phyloP scores from a whole-genome alignment of 192 early-diverging fungal species.

The Mortierella antarctica region DNA sequence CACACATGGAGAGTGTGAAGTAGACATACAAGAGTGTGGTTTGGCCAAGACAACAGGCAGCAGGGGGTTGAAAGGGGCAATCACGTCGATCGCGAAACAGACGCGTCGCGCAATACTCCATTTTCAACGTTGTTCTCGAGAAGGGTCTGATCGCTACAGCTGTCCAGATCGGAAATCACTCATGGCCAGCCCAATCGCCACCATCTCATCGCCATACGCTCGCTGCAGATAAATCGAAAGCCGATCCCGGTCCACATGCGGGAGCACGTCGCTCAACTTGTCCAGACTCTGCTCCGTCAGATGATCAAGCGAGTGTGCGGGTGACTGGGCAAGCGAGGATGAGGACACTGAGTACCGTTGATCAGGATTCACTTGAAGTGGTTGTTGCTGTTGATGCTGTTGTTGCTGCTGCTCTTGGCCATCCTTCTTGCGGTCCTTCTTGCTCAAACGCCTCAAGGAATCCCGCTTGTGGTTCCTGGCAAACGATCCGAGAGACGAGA shows the following conservation, averaged over 20 bases:
- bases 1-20: too few species aligned
- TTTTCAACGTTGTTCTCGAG: too few species aligned
- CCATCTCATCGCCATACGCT: slow-evolving; percentile 59
- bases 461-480: slow-evolving; percentile 26
- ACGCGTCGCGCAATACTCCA: too few species aligned
- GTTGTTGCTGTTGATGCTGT: neutral
- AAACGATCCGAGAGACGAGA: slow-evolving; percentile 42
- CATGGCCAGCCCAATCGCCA: slow-evolving; percentile 57
- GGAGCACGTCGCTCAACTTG: slow-evolving; percentile 58
- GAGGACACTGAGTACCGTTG: slow-evolving; percentile 37
- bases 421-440: slow-evolving; percentile 41
- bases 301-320: slow-evolving; percentile 24
- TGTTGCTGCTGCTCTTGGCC: slow-evolving; percentile 4
- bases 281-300: slow-evolving; percentile 55
- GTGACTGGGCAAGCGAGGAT: neutral
- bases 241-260: slow-evolving; percentile 58
- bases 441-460: slow-evolving; percentile 6
- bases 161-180: slow-evolving; percentile 54
- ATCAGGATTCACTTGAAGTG: neutral
- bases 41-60: too few species aligned
- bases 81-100: too few species aligned
- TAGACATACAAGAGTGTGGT: too few species aligned
- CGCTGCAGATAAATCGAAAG: slow-evolving; percentile 56
- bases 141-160: slow-evolving; percentile 12
- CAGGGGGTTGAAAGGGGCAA: too few species aligned